These are phyloP conservation scores for Penicillium frequentans DNA, from an alignment of 2,329 filamentous ascomycete species.

Conservation along the genomic window DNA sequence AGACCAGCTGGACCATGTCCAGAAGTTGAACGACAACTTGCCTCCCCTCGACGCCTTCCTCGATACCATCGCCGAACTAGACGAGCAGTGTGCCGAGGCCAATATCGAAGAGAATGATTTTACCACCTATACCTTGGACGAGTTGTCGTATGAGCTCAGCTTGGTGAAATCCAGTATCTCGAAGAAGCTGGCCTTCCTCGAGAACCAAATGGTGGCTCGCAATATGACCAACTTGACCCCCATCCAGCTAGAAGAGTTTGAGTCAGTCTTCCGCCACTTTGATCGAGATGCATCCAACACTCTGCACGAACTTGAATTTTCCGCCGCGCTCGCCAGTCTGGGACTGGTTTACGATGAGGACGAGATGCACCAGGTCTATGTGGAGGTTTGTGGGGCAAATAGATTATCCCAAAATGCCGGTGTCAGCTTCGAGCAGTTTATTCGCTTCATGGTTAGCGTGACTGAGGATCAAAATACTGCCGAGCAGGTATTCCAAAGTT, in stretches of 20 bases:
- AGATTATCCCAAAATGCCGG: conserved; percentile 61
- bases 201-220: conserved; percentile 97
- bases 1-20: conserved; percentile 86
- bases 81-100: conserved; percentile 87
- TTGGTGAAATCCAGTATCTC: conserved; percentile 89
- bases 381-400: conserved; percentile 69
- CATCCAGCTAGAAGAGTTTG: conserved; percentile 97
- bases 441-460: conserved; percentile 98
- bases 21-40: conserved; percentile 79
- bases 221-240: conserved; percentile 99
- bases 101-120: conserved; percentile 99
- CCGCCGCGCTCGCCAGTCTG: conserved; percentile 88
- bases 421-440: conserved; percentile 98
- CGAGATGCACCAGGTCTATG: conserved; percentile 96
- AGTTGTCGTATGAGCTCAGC: conserved; percentile 88
- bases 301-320: conserved; percentile 91
- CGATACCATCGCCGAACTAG: conserved; percentile 79
- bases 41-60: conserved; percentile 89
- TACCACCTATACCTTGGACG: conserved; percentile 98
- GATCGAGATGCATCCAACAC: conserved; percentile 90
- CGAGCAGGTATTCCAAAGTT: conserved; percentile 97
- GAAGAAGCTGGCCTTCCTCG: conserved; percentile 94
- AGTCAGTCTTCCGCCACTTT: conserved; percentile 97
- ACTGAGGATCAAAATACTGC: conserved; percentile 99
- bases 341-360: conserved; percentile 95